Conservation (phyloP, 2,329 filamentous ascomycete species). For the Furcasterigmium furcatum region DNA sequence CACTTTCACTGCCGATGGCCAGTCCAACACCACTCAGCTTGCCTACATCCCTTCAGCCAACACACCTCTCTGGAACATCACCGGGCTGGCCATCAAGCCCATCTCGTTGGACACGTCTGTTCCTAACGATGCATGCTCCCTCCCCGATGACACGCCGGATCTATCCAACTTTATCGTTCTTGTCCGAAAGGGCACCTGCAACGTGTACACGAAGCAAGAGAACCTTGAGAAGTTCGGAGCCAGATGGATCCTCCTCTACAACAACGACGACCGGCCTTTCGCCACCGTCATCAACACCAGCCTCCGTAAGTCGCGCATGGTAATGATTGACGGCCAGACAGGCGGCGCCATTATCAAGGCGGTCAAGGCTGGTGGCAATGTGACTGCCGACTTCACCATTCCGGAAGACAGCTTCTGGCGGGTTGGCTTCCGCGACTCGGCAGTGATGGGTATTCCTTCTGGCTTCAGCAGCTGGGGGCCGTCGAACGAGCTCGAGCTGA, state of each 20-base stretch:
- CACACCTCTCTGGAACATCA: conserved; percentile 10
- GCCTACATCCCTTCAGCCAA: conserved; percentile 28
- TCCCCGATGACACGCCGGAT: conserved; percentile 15
- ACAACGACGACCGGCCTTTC: conserved; percentile 13
- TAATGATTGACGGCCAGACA: background rate
- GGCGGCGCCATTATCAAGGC: conserved; percentile 13
- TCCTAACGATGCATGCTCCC: conserved; percentile 19
- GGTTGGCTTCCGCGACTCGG: conserved; percentile 12
- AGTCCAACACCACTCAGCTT: conserved; percentile 12
- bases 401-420: conserved; percentile 3
- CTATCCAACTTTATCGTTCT: conserved; percentile 18
- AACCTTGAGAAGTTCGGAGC: conserved; percentile 21
- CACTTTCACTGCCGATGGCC: background rate
- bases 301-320: background rate
- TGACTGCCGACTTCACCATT: conserved; percentile 9
- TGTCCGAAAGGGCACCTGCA: conserved; percentile 29
- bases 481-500: conserved; percentile 37
- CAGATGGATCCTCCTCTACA: conserved; percentile 24
- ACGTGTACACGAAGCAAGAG: conserved; percentile 18
- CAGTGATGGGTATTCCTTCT: conserved; percentile 32
- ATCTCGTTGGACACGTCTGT: conserved; percentile 19
- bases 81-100: conserved; percentile 5
- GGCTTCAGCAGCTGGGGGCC: conserved; percentile 39
- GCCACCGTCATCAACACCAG: conserved; percentile 17
- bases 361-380: conserved; percentile 7